Percentiles rank a stretch among this genome's conserved stretches.
phyloP scores from a whole-genome alignment of 2,329 filamentous ascomycete species.

The Cadophora sp. region DNA sequence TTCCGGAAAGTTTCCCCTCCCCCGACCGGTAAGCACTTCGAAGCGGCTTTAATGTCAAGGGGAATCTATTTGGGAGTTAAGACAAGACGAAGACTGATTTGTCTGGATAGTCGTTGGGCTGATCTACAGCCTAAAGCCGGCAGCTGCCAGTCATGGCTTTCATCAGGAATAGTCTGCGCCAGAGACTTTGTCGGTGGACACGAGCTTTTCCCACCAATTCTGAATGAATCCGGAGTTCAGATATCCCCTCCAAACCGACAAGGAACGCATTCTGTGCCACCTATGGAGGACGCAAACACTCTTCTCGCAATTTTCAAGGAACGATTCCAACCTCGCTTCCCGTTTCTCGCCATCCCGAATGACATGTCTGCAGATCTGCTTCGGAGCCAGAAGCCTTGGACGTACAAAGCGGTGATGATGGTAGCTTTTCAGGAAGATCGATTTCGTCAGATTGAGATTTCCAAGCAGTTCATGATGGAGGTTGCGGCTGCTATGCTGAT shows the following conservation, averaged over 20 bases:
- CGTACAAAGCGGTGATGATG: constrained; percentile 31
- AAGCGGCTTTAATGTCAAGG: neutral
- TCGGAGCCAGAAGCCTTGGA: constrained; percentile 29
- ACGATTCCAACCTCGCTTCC: constrained; percentile 30
- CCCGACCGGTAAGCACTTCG: neutral
- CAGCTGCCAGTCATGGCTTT: neutral
- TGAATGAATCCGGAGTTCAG: neutral
- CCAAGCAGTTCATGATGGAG: constrained; percentile 30
- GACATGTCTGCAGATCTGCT: constrained; percentile 27
- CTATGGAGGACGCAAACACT: constrained; percentile 20
- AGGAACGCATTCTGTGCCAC: neutral
- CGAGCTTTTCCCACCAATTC: constrained; percentile 3
- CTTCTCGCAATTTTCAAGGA: constrained; percentile 29
- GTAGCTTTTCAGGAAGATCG: constrained; percentile 28
- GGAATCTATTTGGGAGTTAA: neutral
- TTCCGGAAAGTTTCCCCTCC: neutral
- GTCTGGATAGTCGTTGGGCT: neutral
- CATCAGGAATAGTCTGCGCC: neutral
- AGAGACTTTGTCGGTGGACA: constrained; percentile 5
- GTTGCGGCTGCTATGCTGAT: constrained; percentile 32
- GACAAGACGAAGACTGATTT: neutral
- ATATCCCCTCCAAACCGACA: neutral
- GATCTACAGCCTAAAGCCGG: neutral
- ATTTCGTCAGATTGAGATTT: constrained; percentile 27
- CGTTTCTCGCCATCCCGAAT: constrained; percentile 32